Evolutionary conservation across 192 early-diverging fungal genomes (phyloP).

Genomic region (Chytriomyces sp.): DNA sequence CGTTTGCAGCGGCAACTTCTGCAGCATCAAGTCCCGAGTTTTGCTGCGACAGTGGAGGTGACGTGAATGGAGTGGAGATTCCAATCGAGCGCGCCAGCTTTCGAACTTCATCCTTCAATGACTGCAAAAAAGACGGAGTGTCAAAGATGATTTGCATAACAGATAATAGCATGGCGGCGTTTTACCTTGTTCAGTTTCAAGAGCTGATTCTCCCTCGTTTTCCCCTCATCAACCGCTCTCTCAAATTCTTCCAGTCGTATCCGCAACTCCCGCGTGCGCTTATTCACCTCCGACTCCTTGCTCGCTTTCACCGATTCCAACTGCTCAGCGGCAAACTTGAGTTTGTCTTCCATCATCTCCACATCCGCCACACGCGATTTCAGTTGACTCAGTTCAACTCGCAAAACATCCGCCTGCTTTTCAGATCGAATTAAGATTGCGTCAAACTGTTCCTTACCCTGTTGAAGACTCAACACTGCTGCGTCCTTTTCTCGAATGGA

Average conservation of each 20-base stretch:
- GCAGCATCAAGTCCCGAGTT: conserved; percentile 31
- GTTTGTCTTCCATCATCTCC: conserved; percentile 36
- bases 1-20: conserved; percentile 31
- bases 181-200: conserved; percentile 76
- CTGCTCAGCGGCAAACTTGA: conserved; percentile 29
- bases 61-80: conserved; percentile 36
- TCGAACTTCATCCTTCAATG: conserved; percentile 79
- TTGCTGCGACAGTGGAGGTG: conserved; percentile 34
- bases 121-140: conserved; percentile 47
- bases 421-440: conserved; percentile 51
- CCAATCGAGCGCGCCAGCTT: conserved; percentile 61
- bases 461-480: conserved; percentile 53
- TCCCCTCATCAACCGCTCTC: conserved; percentile 68
- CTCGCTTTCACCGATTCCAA: conserved; percentile 28
- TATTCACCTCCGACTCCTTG: conserved; percentile 19
- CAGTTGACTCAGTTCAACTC: conserved; percentile 41
- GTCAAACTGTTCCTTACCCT: conserved; percentile 60
- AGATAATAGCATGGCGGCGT: neutral
- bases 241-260: conserved; percentile 47
- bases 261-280: conserved; percentile 14
- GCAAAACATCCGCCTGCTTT: conserved; percentile 55
- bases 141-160: neutral
- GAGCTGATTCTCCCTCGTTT: conserved; percentile 69
- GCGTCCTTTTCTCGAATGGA: conserved; percentile 61
- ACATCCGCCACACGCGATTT: conserved; percentile 44